Percentiles rank a stretch among this genome's conserved stretches.
phyloP scores from a whole-genome alignment of 2,329 filamentous ascomycete species.

The Tolypocladium album region DNA sequence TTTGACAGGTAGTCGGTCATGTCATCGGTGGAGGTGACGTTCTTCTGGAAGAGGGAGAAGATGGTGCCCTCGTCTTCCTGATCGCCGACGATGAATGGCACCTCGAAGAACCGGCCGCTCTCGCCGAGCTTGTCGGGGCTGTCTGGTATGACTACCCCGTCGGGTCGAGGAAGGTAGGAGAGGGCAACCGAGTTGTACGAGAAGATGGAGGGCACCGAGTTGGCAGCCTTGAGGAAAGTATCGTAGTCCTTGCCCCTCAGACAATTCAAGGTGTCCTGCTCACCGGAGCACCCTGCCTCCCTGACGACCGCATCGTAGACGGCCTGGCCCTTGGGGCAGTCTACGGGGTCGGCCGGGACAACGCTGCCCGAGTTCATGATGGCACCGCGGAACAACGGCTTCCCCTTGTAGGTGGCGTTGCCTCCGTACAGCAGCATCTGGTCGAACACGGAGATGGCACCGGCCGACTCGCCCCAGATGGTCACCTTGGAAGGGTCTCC shows the following conservation, averaged over 20 bases:
- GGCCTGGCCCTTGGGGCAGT: constrained; percentile 53
- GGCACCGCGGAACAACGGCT: constrained; percentile 61
- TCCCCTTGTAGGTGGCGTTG: constrained; percentile 63
- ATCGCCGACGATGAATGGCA: constrained; percentile 52
- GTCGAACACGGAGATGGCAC: constrained; percentile 62
- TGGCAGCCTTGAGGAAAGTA: constrained; percentile 53
- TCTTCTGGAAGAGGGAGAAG: constrained; percentile 58
- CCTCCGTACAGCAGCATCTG: constrained; percentile 68
- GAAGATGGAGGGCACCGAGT: constrained; percentile 58
- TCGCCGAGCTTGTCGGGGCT: constrained; percentile 50
- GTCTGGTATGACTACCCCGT: constrained; percentile 49
- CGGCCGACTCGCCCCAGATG: constrained; percentile 66
- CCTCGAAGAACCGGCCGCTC: constrained; percentile 36
- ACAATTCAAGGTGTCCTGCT: constrained; percentile 50
- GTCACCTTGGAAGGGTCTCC: constrained; percentile 71
- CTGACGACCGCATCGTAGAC: constrained; percentile 52
- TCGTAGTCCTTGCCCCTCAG: constrained; percentile 51
- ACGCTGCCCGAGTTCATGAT: constrained; percentile 69
- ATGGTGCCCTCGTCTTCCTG: constrained; percentile 75
- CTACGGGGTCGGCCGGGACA: constrained; percentile 51
- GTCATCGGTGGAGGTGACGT: constrained; percentile 50
- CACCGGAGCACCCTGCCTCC: constrained; percentile 48
- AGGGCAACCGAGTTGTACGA: constrained; percentile 59
- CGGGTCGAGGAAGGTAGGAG: constrained; percentile 65
- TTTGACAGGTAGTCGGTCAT: constrained; percentile 50